Evolutionary conservation across 164 flowering plant species (phyloP).

Genomic region (Brasenia schreberi): DNA sequence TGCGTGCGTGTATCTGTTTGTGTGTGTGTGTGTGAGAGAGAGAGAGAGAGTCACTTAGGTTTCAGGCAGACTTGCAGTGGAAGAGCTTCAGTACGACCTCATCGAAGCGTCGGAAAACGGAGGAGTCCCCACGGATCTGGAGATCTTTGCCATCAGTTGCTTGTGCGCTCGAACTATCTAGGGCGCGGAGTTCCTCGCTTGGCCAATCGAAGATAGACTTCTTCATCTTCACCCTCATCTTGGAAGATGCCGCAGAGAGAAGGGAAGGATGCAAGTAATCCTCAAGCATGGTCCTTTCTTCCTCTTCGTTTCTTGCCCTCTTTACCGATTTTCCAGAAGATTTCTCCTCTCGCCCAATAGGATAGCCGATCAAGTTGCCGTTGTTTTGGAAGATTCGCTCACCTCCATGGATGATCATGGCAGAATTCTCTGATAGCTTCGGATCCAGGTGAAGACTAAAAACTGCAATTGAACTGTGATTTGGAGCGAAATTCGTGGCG

Average conservation of each 20-base stretch:
- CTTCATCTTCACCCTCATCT: constrained; percentile 5
- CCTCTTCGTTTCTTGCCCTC: not conserved
- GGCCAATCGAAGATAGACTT: constrained; percentile 15
- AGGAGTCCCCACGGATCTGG: constrained; percentile 5
- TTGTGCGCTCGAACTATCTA: not conserved
- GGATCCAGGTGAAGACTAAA: not conserved
- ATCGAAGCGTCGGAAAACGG: constrained; percentile 14
- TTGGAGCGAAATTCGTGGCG: not conserved
- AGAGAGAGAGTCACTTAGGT: too few relatives aligned
- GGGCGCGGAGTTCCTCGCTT: constrained; percentile 8
- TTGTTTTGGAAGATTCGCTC: not conserved
- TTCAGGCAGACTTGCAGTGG: not conserved
- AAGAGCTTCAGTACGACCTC: constrained; percentile 6
- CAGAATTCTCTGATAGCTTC: not conserved
- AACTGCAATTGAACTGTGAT: not conserved
- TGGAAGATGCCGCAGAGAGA: constrained; percentile 15
- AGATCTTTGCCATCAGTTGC: constrained; percentile 7
- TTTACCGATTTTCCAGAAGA: not conserved
- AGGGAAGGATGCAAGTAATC: constrained; percentile 25
- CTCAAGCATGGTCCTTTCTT: constrained; percentile 11
- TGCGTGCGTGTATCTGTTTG: too few relatives aligned
- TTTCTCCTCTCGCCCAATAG: not conserved
- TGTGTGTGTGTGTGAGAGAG: too few relatives aligned
- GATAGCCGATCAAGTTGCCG: not conserved
- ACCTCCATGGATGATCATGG: not conserved